Base-by-base conservation (phyloP, 331 rosid genomes). In the Quercus tomentella region DNA sequence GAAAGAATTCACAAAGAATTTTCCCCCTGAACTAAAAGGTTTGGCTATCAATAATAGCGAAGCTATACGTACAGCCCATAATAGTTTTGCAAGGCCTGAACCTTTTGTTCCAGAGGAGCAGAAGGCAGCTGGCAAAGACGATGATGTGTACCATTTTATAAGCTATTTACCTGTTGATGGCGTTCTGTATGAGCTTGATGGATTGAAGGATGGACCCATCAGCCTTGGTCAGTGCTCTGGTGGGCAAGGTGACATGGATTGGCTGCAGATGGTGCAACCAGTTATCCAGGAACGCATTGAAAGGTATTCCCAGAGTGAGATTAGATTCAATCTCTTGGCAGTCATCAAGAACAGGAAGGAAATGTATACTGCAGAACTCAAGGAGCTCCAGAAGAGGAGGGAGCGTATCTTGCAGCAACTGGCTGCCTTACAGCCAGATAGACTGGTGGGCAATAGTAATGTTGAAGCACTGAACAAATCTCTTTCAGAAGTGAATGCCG, bases 21-120 rank as follows among this genome's bases (percentile, higher is more conserved):
- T 95, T 70, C 99, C 99, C 28, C 87, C 99, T 25, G 98, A 95
- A 78, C 93, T 95, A 76, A 95, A 93, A 90, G 99, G 99, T 52
- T 77, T 95, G 89, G 98, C 99, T 37, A 95, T 95, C 83, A 95
- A 93, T 73, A 95, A 95, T 78, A 95, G 98, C n/a, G 99, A 95
- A 66, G 88, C 98, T 62, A 95, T 95, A 72, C 93, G 99, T 26
- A 22, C 91, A 1, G 99, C 99, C 76, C 99, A 95, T 72, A 95
- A 95, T 81, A 93, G 99, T 86, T 93, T 91, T 70, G 98, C 97
- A 4, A 88, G 99, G 86, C 99, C 99, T 25, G 99, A 95, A 83
- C 99, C 99, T 56, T 95, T 93, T 83, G 88, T 91, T 75, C 91
- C 94, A 4, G 97, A 95, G 20, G 99, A 93, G 89, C 93, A 93